Evolutionary conservation across 495 filamentous ascomycete species (phyloP), one percentile per base, ranked within the genome.

Genomic region (Podospora appendiculata): DNA sequence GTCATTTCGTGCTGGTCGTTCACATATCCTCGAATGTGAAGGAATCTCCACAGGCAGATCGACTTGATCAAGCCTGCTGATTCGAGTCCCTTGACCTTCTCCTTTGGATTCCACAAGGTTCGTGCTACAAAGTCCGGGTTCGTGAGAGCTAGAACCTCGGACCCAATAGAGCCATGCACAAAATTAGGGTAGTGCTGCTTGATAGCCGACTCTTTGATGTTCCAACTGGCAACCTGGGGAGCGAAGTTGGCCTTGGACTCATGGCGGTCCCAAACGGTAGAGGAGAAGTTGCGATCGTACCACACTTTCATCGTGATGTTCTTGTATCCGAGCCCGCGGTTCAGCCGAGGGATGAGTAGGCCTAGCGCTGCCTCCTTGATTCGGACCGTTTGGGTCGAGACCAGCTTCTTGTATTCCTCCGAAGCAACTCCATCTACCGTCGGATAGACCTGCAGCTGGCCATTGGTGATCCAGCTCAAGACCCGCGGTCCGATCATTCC

Each of bases 1-100:
- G 91, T 96, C 32, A 96, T 78, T 51, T 82, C 75, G 67, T 97
- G 93, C 44, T 83, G 80, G 45, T 84, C 79, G 55, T 94, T 80
- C 38, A 93, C 72, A 57, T 95, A 97, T 9, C 81, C 89, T 44
- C 91, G 85, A 40, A 97, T 74, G 64, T 96, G 89, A 32, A 97
- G 73, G 66, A 95, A 92, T 40, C 89, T 81, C 86, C 89, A 95
- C 45, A 89, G 68, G 4, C 86, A 80, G 61, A 96, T 88, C 16
- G 81, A 80, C 10, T 85, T 67, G 45, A 97, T 79, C 56, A 95
- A 80, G n/a, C 85, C 76, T 52, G 79, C 75, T n/a, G 79, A 77
- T 39, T 74, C 74, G 10, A 87, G 60, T 17, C 72, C 68, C 62
- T 70, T 56, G 18, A 57, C 10, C 36, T 59, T 62, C 17, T 63